Conservation (phyloP, 1,139 yeast species). For the Magnusiomyces tetraspermus region DNA sequence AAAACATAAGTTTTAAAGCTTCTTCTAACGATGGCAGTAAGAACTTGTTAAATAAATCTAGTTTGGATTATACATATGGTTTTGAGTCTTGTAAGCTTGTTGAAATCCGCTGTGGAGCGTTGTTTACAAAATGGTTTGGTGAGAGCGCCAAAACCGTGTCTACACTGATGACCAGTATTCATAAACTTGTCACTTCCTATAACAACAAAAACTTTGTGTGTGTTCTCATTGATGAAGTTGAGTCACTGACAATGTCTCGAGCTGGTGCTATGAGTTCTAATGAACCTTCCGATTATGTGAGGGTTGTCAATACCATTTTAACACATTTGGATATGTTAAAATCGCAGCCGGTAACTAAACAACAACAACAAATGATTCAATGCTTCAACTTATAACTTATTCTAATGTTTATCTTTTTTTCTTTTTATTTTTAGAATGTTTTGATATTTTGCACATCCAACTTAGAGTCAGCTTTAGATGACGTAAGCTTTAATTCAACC, state of each 20-base stretch:
- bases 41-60: too few relatives aligned
- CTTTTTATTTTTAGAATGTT: neutral
- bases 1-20: too few relatives aligned
- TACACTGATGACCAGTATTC: neutral
- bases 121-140: constrained; percentile 4
- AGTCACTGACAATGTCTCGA: constrained; percentile 2
- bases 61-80: neutral
- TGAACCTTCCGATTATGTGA: constrained; percentile 3
- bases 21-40: too few relatives aligned
- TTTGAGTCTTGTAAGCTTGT: neutral
- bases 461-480: constrained; percentile 2
- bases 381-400: too few relatives aligned
- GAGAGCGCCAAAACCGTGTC: neutral
- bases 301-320: constrained; percentile 3
- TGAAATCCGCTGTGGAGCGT: neutral
- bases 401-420: neutral
- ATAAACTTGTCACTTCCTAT: neutral
- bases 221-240: constrained; percentile 4
- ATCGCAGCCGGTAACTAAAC: neutral
- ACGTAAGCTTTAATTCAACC: neutral
- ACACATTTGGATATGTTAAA: constrained; percentile 3
- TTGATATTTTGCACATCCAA: constrained; percentile 2
- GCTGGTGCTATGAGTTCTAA: neutral
- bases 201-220: neutral
- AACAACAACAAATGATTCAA: too few relatives aligned